Base-by-base conservation (phyloP, 805 yeast species). In the Zygoascus biomembranicola region DNA sequence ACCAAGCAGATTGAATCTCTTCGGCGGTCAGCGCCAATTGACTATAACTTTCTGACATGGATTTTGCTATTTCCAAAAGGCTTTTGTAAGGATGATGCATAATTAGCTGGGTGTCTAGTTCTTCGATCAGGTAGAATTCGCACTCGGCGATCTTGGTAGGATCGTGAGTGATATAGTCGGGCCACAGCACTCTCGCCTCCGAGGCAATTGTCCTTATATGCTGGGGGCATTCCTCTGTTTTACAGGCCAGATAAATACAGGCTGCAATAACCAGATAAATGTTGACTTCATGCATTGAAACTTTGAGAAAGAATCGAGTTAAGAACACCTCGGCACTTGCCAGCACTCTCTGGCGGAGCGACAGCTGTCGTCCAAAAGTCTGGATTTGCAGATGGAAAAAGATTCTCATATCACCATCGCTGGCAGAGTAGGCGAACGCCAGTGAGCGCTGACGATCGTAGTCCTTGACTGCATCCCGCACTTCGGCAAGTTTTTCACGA, bases 151-250 rank as follows among this genome's bases (percentile, higher is more conserved):
- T 74, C 63, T 87, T 88, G 31, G 96, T 85, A 16, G 90, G 80
- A 66, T 92, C 98, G 55, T 86, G 89, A 0, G 97, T 95, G 39
- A 92, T 84, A 62, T 83, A 88, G 63, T 90, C 97, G 0, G 98
- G 97, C 98, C 98, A 92, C 42, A 89, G 70, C 41, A 84, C 84
- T 51, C 96, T 72, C 1, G 97, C 94, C 65, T 92, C 98, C 18
- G 82, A 76, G 20, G 88, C 79, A 9, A 94, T 77, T 0, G 90
- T 80, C 52, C 97, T 72, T 9, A 94, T 89, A 65, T 94, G 97
- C 63, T 87, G 95, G 1, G 99, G 98, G 61, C 88, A 85, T 68
- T 94, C 99, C 67, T 94, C 98, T 35, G 90, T 85, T 66, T 94
- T 92, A 71, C 97, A 86, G 0, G 97, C 90, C 32, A 94, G 75